These are phyloP conservation scores for Triticum dicoccoides DNA, from an alignment of 176 grass and related monocot genomes.

Conservation along the genomic window DNA sequence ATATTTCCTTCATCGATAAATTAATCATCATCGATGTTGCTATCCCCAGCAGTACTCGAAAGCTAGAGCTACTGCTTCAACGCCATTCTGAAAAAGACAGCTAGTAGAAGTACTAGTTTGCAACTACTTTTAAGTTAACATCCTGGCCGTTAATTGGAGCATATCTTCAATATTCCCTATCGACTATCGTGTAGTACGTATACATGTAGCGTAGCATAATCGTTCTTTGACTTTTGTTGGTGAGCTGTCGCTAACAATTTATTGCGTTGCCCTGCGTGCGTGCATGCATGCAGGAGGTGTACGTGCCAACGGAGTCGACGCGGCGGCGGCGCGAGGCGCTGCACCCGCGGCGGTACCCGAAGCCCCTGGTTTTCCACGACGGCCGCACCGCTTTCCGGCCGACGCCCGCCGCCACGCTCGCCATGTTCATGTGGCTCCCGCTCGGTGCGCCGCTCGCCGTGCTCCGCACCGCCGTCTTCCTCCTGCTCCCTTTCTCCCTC, in stretches of 20 bases:
- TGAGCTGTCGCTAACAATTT: neutral
- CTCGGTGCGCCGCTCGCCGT: constrained; percentile 43
- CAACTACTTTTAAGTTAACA: neutral
- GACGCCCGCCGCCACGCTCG: constrained; percentile 39
- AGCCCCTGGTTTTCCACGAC: constrained; percentile 83
- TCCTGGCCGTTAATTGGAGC: neutral
- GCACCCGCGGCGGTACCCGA: constrained; percentile 44
- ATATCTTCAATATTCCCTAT: neutral
- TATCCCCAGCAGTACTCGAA: neutral
- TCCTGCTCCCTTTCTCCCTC: constrained; percentile 43
- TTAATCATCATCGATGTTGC: neutral
- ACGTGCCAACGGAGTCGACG: constrained; percentile 38
- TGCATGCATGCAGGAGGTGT: constrained; percentile 50
- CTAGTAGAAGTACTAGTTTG: neutral
- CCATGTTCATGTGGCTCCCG: constrained; percentile 73
- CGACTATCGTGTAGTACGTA: too few species aligned
- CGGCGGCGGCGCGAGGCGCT: constrained; percentile 32
- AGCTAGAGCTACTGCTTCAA: neutral
- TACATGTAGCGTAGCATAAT: too few species aligned
- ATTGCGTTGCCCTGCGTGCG: neutral
- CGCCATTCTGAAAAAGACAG: neutral
- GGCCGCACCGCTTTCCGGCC: constrained; percentile 71
- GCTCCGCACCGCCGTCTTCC: constrained; percentile 22
- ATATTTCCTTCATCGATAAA: too few species aligned
- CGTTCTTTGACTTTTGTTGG: too few species aligned